Base-by-base conservation (phyloP, 2,329 filamentous ascomycete species). In the Hirsutella minnesotensis region DNA sequence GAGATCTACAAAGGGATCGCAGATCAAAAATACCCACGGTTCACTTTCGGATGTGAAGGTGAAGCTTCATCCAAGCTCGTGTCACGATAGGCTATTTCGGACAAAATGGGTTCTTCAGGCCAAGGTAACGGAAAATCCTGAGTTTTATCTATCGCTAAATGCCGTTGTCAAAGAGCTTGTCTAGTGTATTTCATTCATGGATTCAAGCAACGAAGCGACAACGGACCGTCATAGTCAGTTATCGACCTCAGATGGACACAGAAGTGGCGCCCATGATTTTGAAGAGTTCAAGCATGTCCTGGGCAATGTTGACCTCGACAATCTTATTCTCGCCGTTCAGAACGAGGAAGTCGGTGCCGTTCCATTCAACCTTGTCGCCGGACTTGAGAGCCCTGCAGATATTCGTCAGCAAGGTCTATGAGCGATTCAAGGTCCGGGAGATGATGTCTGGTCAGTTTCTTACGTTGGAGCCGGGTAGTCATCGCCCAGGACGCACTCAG, bases 291-390 rank as follows among this genome's bases (percentile, higher is more conserved):
- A 39, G 15, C 37, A 39, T 39, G 29, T 43, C 37, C 36, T 40
- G 39, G 27, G 41, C 41, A 29, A 42, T 41, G 18, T 39, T 44
- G 13, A 42, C 18, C 39, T 46, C 44, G 20, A 41, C 33, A 19
- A 43, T 12, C n/a, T 40, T 24, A 18, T 33, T 40, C 15, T 15
- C 18, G 22, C 30, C 16, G n/a, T 47, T 45, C n/a, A 47, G 9
- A 24, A 45, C 45, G 31, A 45, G 45, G 22, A 45, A 47, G 27
- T 42, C 42, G 5, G 40, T 44, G 3, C 45, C 42, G 31, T 44
- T 47, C 36, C 36, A 47, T 13, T 34, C 38, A n/a, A 40, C 31
- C 15, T 37, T 22, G 36, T 44, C 44, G 30, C 46, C 42, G 10
- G 36, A 13, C 36, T 46, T 48, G 13, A 43, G 40, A 12, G 29